Evolutionary conservation across 2,329 filamentous ascomycete species (phyloP), one percentile per base, ranked within the genome.

Genomic region (Escovopsis sp.): DNA sequence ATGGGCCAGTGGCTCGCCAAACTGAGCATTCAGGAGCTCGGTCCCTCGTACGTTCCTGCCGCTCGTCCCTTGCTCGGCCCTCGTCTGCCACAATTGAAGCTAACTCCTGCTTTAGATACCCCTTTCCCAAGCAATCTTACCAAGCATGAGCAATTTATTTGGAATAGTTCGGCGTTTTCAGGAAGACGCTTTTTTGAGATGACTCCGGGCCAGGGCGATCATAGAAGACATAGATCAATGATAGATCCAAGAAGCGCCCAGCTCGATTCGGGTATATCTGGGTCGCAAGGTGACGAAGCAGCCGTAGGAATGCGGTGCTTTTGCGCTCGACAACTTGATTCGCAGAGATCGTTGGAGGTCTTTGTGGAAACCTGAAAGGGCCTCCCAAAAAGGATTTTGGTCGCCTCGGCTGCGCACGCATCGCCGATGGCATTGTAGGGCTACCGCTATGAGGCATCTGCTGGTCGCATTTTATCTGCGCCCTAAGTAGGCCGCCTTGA

Each of bases 1-100:
- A 83, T 90, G 72, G 90, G 90, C 45, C 87, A 94, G 63, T 98
- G 90, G 90, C 73, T 98, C 46, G 90, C 90, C 34, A 79, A 80
- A 53, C 68, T 94, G 52, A 90, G 86, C 69, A 88, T 98, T 58
- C 79, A 88, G 66, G 87, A 96, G 65, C 68, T 94, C 49, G 90
- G 90, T 50, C 87, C 88, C 62, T 90, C 86, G 80, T 96, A 79
- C 70, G 82, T 81, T 44, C 23, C 31, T 18, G 11, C 21, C 32
- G 29, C 6, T 35, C 5, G 8, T 10, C 11, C 23, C 5, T 28
- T n/a, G n/a, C n/a, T n/a, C n/a, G n/a, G n/a, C n/a, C 16, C 19
- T 32, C 31, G 23, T 26, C 15, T 15, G 15, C 21, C 10, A 21
- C 17, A 17, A 19, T 14, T 32, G 19, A 15, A 26, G 35, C 35